These are phyloP conservation scores for Blastobotrys indianensis DNA, from an alignment of 1,139 yeast species.

Conservation along the genomic window DNA sequence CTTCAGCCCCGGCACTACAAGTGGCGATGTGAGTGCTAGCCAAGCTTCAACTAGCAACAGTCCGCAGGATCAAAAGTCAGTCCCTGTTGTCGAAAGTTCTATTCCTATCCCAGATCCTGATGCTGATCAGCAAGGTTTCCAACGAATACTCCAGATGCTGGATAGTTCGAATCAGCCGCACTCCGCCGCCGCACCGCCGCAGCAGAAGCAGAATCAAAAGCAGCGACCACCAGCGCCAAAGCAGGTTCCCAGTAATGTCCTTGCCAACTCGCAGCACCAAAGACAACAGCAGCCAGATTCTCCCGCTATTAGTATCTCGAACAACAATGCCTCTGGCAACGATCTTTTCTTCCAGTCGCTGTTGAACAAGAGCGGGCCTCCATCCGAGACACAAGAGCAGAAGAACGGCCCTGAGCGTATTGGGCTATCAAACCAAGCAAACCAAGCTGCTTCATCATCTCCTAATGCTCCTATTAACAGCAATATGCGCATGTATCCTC, in stretches of 20 bases:
- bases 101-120: slow-evolving; percentile 10
- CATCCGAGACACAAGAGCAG: background rate
- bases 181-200: too few species aligned
- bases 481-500: background rate
- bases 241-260: slow-evolving; percentile 4
- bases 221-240: too few species aligned
- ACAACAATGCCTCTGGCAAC: slow-evolving; percentile 19
- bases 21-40: slow-evolving; percentile 2
- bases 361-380: slow-evolving; percentile 20
- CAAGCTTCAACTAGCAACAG: background rate
- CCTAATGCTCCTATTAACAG: slow-evolving; percentile 6
- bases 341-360: slow-evolving; percentile 29
- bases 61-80: background rate
- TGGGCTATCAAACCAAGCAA: slow-evolving; percentile 1
- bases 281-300: slow-evolving; percentile 9
- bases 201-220: too few species aligned
- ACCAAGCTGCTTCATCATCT: slow-evolving; percentile 10
- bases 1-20: slow-evolving; percentile 18
- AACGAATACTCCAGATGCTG: slow-evolving; percentile 33
- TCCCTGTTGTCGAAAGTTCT: slow-evolving; percentile 1
- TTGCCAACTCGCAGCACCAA: too few species aligned
- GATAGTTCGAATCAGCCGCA: slow-evolving; percentile 13
- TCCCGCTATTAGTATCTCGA: slow-evolving; percentile 4
- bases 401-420: background rate
- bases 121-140: slow-evolving; percentile 32